Conservation (phyloP, 768 basidiomycete species). For the Russula dissimulans region DNA sequence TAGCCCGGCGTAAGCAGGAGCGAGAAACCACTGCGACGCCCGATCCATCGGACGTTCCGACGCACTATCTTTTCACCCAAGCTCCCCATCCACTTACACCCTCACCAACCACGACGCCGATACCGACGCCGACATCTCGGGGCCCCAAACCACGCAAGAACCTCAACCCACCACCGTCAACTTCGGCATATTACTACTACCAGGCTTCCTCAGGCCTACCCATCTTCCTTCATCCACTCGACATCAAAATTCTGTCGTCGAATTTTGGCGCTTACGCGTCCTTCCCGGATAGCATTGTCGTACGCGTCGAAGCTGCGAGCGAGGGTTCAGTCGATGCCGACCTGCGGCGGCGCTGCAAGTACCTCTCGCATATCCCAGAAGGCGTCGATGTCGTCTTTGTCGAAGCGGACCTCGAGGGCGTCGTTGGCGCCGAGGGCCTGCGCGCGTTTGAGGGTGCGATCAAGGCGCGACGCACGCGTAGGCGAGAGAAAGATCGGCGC, state of each 20-base stretch:
- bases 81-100: slow-evolving; percentile 5
- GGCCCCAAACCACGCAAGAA: slow-evolving; percentile 59
- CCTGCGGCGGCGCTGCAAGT: slow-evolving; percentile 89
- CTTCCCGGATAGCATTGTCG: slow-evolving; percentile 74
- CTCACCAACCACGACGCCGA: neutral
- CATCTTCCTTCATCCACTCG: slow-evolving; percentile 89
- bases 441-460: slow-evolving; percentile 79
- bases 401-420: slow-evolving; percentile 72
- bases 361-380: slow-evolving; percentile 85
- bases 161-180: slow-evolving; percentile 77
- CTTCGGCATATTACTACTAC: slow-evolving; percentile 91
- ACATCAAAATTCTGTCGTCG: slow-evolving; percentile 85
- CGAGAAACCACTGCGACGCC: slow-evolving; percentile 18
- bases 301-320: slow-evolving; percentile 68
- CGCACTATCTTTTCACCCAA: slow-evolving; percentile 44
- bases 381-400: slow-evolving; percentile 91
- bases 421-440: slow-evolving; percentile 68
- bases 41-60: slow-evolving; percentile 38
- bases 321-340: slow-evolving; percentile 88
- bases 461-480: slow-evolving; percentile 58
- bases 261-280: slow-evolving; percentile 73
- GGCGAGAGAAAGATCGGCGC: slow-evolving; percentile 75
- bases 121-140: slow-evolving; percentile 29
- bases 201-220: slow-evolving; percentile 88
- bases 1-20: slow-evolving; percentile 23